Base-by-base conservation (phyloP, 129 eudicot species). In the Artemisia argyi region DNA sequence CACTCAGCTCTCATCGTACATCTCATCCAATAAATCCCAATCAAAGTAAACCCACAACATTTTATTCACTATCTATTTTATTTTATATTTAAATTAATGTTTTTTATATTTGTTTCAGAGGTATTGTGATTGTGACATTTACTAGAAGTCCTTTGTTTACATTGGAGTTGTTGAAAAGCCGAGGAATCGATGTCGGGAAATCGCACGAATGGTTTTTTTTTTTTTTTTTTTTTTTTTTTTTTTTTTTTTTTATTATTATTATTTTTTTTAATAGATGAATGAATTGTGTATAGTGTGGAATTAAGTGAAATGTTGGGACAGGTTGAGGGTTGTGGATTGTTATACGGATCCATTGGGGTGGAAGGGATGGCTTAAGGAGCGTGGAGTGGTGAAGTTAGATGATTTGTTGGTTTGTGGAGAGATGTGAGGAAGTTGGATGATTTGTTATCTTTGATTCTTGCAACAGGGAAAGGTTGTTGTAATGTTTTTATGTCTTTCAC, bases 341-440 rank as follows among this genome's bases (percentile, higher is more conserved):
- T 88, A 86, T 78, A 76, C 95, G 20, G 99, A 95, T 82, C 99
- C 99, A n/a, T 74, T 95, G 3, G 95, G 99, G 18, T 95, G 99
- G 99, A 95, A 88, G 79, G 85, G 78, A 60, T 80, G 74, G 73
- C 91, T 91, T 26, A 76, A 63, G 66, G 91, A 90, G 79, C 78
- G 75, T 62, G 90, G 91, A 73, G 76, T 64, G 58, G 78, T 88
- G 54, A 54, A 70, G 81, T 65, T 76, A 86, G 61, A 12, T 60
- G n/a, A 50, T n/a, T 48, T 47, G 68, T 83, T 74, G 83, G 22
- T 42, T 72, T 85, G 51, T 91, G 88, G 80, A 79, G 79, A 69
- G 86, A 95, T 86, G 91, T 95, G 71, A 90, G 85, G 52, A 84
- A 91, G 76, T 73, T 95, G 88, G 87, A 86, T 65, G 69, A 72